Evolutionary conservation across 2,329 filamentous ascomycete genomes (phyloP), one percentile per base, ranked within the genome.

Genomic region (Stagonosporopsis tanaceti): DNA sequence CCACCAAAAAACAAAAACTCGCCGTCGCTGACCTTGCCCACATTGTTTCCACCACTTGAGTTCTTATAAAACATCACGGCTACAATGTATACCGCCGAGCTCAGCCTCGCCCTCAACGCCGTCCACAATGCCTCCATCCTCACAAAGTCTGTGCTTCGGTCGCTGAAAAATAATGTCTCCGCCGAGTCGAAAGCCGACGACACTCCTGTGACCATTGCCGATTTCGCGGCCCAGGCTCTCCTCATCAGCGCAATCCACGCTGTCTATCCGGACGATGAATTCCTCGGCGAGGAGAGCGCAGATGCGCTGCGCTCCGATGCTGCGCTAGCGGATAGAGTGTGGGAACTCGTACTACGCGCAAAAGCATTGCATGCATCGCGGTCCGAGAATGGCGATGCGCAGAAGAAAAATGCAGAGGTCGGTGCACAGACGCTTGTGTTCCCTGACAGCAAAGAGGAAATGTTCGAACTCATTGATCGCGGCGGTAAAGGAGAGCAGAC

Each of bases 201-300:
- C 46, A 83, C 82, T 0, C 86, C 86, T 24, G 87, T 89, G 47
- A 88, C 87, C 1, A 81, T 87, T 35, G 86, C 85, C 57, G 86
- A 89, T 69, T 88, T 88, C 67, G 86, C 84, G 38, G 83, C 84
- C 2, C 86, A 89, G 70, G 85, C 86, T 9, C 77, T 88, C 34
- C 80, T 89, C 64, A 87, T 87, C 64, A 78, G 78, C 53, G 81
- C 84, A 27, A 75, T 88, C 42, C 84, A 82, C 65, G 71, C 74
- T 27, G 78, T 73, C 44, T 88, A 86, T 62, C 85, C 85, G 0
- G 60, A 73, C 2, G 86, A 88, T 63, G 68, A 69, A n/a, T 87
- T 88, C 61, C 77, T 89, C 38, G 86, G 85, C 53, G 86, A 89
- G 72, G 87, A 89, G 70, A 82, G 82, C 61, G 81, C 85, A 1